phyloP scores from a whole-genome alignment of 1,284 basidiomycete genomes.

The Schizopora paradoxa region DNA sequence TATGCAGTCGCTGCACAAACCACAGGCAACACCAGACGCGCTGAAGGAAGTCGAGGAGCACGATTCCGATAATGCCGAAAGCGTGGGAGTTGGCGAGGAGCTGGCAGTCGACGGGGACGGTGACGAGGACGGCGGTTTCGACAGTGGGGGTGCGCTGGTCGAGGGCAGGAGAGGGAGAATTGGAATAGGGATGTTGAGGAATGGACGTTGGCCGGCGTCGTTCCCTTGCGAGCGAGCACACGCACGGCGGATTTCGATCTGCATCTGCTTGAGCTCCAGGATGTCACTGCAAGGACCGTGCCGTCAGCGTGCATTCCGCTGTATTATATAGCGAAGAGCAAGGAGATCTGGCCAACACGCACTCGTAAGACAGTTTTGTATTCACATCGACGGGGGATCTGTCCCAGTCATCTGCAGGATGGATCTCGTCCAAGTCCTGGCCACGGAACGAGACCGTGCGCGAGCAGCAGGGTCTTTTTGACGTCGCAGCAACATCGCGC shows the following conservation, averaged over 20 bases:
- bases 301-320: background rate
- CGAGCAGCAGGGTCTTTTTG: constrained; percentile 4
- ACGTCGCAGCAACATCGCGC: no score
- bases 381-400: constrained; percentile 50
- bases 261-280: constrained; percentile 59
- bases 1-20: background rate
- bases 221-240: constrained; percentile 35
- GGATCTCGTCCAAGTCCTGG: constrained; percentile 47
- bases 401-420: constrained; percentile 67
- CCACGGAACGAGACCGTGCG: constrained; percentile 47
- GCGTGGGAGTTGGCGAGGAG: background rate
- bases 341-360: constrained; percentile 25
- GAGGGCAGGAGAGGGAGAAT: constrained; percentile 42
- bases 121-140: constrained; percentile 16
- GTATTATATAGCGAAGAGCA: constrained; percentile 4
- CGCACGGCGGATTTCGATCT: constrained; percentile 51
- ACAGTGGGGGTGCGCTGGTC: constrained; percentile 16
- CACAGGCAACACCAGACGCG: background rate
- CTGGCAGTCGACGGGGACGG: constrained; percentile 16
- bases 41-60: constrained; percentile 10
- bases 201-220: constrained; percentile 30
- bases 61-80: constrained; percentile 4
- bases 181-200: constrained; percentile 47
- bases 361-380: constrained; percentile 48
- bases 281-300: constrained; percentile 39